Evolutionary conservation across 495 filamentous ascomycete species (phyloP).

Genomic region (Penicillium desertorum): DNA sequence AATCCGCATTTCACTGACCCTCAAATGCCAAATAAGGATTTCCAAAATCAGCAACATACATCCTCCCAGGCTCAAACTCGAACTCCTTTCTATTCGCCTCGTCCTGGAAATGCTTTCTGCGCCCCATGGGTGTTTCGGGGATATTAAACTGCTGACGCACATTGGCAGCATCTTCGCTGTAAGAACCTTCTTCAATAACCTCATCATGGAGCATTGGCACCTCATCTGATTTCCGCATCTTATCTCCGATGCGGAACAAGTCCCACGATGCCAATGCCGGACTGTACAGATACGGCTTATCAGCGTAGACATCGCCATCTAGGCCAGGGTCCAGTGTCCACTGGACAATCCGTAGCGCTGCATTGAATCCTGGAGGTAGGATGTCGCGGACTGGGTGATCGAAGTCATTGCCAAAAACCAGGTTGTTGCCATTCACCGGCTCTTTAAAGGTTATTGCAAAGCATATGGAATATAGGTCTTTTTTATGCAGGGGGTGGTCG

Average conservation of each 20-base stretch:
- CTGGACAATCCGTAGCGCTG: constrained; percentile 77
- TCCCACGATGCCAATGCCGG: constrained; percentile 73
- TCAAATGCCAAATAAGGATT: constrained; percentile 91
- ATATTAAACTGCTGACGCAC: constrained; percentile 48
- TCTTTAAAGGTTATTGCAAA: constrained; percentile 71
- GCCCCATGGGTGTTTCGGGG: constrained; percentile 51
- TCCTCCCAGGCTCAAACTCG: constrained; percentile 57
- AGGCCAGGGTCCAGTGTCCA: constrained; percentile 86
- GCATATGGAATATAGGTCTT: constrained; percentile 79
- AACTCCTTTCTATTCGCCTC: constrained; percentile 48
- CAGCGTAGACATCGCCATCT: constrained; percentile 83
- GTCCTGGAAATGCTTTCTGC: constrained; percentile 66
- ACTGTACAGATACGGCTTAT: constrained; percentile 81
- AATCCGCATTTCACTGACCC: constrained; percentile 39
- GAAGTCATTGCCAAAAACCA: constrained; percentile 93
- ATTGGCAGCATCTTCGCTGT: constrained; percentile 53
- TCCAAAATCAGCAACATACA: constrained; percentile 80
- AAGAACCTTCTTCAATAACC: constrained; percentile 68
- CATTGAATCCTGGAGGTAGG: constrained; percentile 81
- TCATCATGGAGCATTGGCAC: constrained; percentile 35
- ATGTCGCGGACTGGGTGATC: constrained; percentile 80
- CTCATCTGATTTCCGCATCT: constrained; percentile 23
- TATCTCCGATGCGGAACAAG: constrained; percentile 62
- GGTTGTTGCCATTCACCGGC: constrained; percentile 64
- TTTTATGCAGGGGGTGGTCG: constrained; percentile 59